These are phyloP conservation scores for Pythium biforme DNA, from an alignment of 352 stramenopile genomes.

Conservation along the genomic window DNA sequence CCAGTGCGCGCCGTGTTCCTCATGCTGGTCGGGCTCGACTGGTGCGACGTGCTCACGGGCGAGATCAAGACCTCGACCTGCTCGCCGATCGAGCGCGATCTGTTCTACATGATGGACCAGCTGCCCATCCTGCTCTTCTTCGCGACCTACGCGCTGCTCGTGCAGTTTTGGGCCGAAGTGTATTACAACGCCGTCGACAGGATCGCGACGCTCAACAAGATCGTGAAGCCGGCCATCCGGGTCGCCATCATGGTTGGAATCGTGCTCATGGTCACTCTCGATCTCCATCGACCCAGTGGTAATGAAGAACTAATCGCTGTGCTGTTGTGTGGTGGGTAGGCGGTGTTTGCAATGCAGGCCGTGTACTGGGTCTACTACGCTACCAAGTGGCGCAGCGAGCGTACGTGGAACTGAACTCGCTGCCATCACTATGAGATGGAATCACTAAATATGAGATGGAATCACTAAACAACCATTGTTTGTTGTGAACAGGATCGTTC, in stretches of 20 bases:
- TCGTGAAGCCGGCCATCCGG: slow-evolving; percentile 73
- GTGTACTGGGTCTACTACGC: slow-evolving; percentile 83
- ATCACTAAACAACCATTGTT: background rate
- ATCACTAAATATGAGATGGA: no score
- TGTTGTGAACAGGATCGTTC: slow-evolving; percentile 50
- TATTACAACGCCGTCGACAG: slow-evolving; percentile 88
- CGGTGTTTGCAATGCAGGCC: slow-evolving; percentile 55
- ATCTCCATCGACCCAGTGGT: background rate
- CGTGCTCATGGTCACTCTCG: background rate
- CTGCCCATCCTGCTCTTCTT: slow-evolving; percentile 82
- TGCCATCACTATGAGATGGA: no score
- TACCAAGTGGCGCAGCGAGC: slow-evolving; percentile 64
- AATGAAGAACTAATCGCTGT: background rate
- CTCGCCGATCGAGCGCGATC: slow-evolving; percentile 58
- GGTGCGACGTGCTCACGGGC: slow-evolving; percentile 76
- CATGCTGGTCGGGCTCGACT: slow-evolving; percentile 69
- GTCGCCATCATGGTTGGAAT: slow-evolving; percentile 52
- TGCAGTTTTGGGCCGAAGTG: slow-evolving; percentile 88
- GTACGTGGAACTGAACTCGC: slow-evolving; percentile 41
- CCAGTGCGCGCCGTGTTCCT: slow-evolving; percentile 70
- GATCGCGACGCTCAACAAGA: slow-evolving; percentile 49
- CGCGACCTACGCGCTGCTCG: slow-evolving; percentile 73
- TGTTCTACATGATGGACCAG: slow-evolving; percentile 88
- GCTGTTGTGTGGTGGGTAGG: slow-evolving; percentile 23
- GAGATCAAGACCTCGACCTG: slow-evolving; percentile 59